Conservation (phyloP, 1,284 basidiomycete genomes). For the Amylostereum chailletii region DNA sequence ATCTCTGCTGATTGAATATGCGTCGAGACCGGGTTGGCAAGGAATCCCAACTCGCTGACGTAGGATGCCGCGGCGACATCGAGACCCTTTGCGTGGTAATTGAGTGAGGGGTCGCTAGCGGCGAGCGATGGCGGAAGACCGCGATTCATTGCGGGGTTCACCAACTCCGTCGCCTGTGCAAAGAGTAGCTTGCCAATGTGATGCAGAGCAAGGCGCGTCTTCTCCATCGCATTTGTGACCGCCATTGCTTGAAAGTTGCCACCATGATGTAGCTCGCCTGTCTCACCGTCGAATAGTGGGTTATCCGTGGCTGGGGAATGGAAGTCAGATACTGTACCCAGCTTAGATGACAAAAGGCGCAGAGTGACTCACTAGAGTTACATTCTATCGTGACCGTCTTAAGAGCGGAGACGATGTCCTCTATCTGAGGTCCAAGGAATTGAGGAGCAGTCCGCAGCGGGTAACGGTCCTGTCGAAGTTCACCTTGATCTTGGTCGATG, state of each 20-base stretch:
- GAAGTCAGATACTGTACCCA: too few species aligned
- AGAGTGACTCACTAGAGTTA: conserved; percentile 48
- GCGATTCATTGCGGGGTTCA: conserved; percentile 79
- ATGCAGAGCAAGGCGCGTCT: conserved; percentile 72
- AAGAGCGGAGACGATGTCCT: conserved; percentile 66
- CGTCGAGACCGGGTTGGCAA: conserved; percentile 79
- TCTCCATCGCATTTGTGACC: conserved; percentile 80
- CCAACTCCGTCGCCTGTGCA: conserved; percentile 75
- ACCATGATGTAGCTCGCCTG: conserved; percentile 69
- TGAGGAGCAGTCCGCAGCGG: conserved; percentile 73
- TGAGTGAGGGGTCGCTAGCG: conserved; percentile 75
- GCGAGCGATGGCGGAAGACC: conserved; percentile 76
- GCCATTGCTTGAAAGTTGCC: conserved; percentile 84
- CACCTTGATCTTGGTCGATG: conserved; percentile 62
- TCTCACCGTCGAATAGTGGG: conserved; percentile 62
- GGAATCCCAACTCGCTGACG: conserved; percentile 71
- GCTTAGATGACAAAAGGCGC: too few species aligned
- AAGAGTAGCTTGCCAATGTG: conserved; percentile 82
- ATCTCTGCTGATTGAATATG: conserved; percentile 82
- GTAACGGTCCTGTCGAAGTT: conserved; percentile 72
- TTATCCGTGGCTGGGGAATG: conserved; percentile 48
- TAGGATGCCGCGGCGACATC: conserved; percentile 83
- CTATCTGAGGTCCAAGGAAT: conserved; percentile 81
- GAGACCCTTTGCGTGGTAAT: conserved; percentile 80
- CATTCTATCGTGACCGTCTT: conserved; percentile 66